phyloP scores from a whole-genome alignment of 768 basidiomycete species.

The Tulasnella sp. region DNA sequence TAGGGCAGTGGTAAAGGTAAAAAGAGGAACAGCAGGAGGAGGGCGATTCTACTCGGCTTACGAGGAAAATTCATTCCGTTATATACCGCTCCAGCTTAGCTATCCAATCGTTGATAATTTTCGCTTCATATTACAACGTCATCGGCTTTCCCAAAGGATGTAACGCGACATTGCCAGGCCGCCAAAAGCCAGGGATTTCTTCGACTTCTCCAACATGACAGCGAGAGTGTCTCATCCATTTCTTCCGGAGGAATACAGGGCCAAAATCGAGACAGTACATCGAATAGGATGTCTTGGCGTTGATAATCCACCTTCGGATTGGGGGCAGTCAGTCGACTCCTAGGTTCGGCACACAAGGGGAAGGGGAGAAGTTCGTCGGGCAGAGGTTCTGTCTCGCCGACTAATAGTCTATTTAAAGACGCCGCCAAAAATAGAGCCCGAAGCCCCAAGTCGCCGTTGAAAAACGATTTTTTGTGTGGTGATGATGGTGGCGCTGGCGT shows the following conservation, averaged over 20 bases:
- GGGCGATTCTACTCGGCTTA: background rate
- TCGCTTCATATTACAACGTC: background rate
- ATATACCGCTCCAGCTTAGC: background rate
- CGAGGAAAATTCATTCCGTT: background rate
- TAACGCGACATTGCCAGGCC: background rate
- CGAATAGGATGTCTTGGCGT: background rate
- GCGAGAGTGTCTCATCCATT: background rate
- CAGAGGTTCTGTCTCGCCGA: background rate
- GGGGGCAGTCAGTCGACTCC: background rate
- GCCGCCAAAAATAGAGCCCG: background rate
- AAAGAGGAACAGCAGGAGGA: background rate
- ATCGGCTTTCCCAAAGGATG: background rate
- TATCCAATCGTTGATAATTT: background rate
- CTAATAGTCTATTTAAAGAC: constrained; percentile 18
- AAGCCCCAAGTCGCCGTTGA: background rate
- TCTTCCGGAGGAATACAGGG: background rate
- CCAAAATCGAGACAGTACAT: background rate
- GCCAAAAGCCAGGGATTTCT: background rate
- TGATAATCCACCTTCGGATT: background rate
- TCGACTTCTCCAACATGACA: constrained; percentile 9
- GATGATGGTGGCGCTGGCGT: background rate
- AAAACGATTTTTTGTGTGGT: background rate
- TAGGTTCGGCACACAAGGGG: background rate
- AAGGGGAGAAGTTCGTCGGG: background rate
- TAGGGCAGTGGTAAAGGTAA: constrained; percentile 39